Evolutionary conservation across 1,139 yeast genomes (phyloP).

Genomic region (Kodamaea ohmeri): DNA sequence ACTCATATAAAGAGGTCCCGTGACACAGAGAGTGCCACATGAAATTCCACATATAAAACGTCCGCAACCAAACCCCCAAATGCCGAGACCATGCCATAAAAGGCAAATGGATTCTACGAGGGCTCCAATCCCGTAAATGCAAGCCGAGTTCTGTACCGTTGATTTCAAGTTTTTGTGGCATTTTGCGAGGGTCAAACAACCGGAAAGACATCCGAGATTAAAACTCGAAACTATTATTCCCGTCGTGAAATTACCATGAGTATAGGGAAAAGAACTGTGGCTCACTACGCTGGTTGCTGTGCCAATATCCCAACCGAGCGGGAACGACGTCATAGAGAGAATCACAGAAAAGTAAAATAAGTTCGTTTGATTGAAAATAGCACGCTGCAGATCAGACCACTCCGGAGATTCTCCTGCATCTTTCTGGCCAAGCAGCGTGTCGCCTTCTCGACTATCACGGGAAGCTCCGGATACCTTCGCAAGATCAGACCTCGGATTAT

Average conservation of each 20-base stretch:
- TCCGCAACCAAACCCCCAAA: slow-evolving; percentile 21
- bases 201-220: slow-evolving; percentile 30
- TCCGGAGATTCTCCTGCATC: too few species aligned
- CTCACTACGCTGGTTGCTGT: slow-evolving; percentile 26
- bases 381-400: not conserved
- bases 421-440: too few species aligned
- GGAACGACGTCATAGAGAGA: slow-evolving; percentile 21
- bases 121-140: slow-evolving; percentile 19
- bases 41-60: slow-evolving; percentile 25
- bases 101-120: slow-evolving; percentile 15
- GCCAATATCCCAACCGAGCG: slow-evolving; percentile 39
- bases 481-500: too few species aligned
- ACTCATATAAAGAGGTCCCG: slow-evolving; percentile 28
- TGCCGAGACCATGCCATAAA: not conserved
- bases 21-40: slow-evolving; percentile 27
- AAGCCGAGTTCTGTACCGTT: slow-evolving; percentile 12
- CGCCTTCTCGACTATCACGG: too few species aligned
- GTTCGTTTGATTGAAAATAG: not conserved
- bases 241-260: slow-evolving; percentile 8
- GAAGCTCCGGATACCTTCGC: too few species aligned
- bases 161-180: slow-evolving; percentile 11
- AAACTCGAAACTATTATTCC: slow-evolving; percentile 29
- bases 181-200: slow-evolving; percentile 22
- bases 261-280: slow-evolving; percentile 12
- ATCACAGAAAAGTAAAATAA: slow-evolving; percentile 5